Evolutionary conservation across 2,329 filamentous ascomycete species (phyloP).

Genomic region (Trichoderma gracile): DNA sequence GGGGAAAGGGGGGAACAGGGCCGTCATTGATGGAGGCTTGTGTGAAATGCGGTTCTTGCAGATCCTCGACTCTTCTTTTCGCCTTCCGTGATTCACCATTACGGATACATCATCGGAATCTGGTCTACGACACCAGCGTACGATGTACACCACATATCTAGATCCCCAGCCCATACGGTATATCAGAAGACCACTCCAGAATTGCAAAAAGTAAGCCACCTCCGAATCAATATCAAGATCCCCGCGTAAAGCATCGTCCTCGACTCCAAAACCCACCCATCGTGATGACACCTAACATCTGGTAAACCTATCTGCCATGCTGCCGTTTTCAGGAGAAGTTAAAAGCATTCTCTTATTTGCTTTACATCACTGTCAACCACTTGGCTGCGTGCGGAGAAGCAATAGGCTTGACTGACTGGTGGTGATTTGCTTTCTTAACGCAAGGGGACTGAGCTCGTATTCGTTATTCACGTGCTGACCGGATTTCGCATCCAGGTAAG

Average conservation of each 20-base stretch:
- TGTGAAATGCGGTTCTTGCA: not conserved
- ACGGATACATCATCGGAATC: not conserved
- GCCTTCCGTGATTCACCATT: not conserved
- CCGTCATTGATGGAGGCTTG: not conserved
- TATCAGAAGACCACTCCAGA: too few species aligned
- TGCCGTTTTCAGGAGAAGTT: conserved; percentile 32
- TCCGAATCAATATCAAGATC: not conserved
- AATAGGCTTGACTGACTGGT: conserved; percentile 26
- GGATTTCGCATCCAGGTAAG: not conserved
- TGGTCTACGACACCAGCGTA: not conserved
- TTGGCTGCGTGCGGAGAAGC: conserved; percentile 35
- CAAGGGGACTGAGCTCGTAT: not conserved
- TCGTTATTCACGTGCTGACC: conserved; percentile 1
- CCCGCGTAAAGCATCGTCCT: not conserved
- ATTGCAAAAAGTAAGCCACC: conserved; percentile 10
- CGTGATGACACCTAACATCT: conserved; percentile 45
- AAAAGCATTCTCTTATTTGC: not conserved
- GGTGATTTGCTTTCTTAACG: not conserved
- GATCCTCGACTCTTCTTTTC: not conserved
- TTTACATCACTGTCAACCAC: conserved; percentile 32
- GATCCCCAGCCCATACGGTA: too few species aligned
- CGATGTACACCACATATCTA: not conserved
- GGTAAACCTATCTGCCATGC: conserved; percentile 44
- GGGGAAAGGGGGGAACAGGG: not conserved
- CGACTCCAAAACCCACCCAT: not conserved